Evolutionary conservation across 2,329 filamentous ascomycete species (phyloP), one percentile per base, ranked within the genome.

Genomic region (Hypoxylon sp.): DNA sequence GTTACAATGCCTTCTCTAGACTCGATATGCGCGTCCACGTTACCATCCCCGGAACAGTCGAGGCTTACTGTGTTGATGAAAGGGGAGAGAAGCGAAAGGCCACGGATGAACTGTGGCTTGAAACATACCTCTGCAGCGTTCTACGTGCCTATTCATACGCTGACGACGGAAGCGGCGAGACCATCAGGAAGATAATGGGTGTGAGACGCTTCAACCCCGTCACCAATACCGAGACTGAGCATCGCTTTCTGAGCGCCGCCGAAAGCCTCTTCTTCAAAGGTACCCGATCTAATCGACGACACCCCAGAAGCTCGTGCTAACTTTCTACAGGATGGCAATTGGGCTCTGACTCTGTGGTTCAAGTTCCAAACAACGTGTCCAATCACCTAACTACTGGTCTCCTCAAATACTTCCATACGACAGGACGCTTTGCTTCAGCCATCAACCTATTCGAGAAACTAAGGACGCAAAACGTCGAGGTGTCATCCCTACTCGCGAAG

Each of bases 381-480:
- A 99, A 99, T 78, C 95, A 98, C 79, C 86, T 99, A 42, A 97
- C 95, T 1, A 91, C 93, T n/a, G 96, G 97, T 2, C 88, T 99
- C 5, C 85, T 99, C 33, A 93, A 93, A 81, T 99, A 99, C 79
- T 97, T 99, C 74, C 90, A 95, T 75, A 99, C 96, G 0, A 98
- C 95, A 0, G 97, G 96, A 17, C 91, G 96, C 66, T 98, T 96
- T 76, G 89, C 95, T 7, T 98, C 96, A 0, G 96, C 95, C 13
- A 97, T 99, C 81, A 99, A 99, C 74, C 86, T 99, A 0, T 99
- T 99, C 75, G 94, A 98, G 81, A 99, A 99, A 82, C 88, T 99
- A 54, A 91, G 95, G 49, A 91, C 90, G 10, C 92, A 94, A 69
- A 97, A 98, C 77, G 89, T 95, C 1, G 96, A 99, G 78, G 95